Percentiles rank a stretch among this genome's conserved stretches.
phyloP scores from a whole-genome alignment of 169 alveolate genomes.

The Eimeria zaria region DNA sequence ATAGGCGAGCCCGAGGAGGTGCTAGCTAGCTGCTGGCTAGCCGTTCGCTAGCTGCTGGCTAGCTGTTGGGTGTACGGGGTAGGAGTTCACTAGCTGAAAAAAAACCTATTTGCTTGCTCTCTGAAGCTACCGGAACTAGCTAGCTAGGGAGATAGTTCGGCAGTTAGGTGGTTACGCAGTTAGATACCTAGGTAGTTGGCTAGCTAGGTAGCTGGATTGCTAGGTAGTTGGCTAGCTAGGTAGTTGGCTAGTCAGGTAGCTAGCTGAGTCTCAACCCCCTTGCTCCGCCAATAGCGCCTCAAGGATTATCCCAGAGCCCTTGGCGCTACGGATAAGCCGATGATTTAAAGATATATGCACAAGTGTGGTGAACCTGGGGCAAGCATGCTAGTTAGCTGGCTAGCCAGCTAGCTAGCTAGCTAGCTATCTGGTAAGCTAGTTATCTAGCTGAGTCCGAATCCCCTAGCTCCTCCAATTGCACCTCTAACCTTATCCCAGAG shows the following conservation, averaged over 20 bases:
- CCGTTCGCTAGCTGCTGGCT: too few species aligned
- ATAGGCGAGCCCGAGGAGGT: too few species aligned
- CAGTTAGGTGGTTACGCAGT: background rate
- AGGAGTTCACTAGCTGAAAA: too few species aligned
- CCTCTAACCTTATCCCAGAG: conserved; percentile 92
- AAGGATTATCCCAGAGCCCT: too few species aligned
- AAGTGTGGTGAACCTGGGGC: too few species aligned
- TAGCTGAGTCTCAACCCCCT: background rate
- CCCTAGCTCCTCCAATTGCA: conserved; percentile 95
- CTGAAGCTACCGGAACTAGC: too few species aligned
- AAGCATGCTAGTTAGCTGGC: background rate
- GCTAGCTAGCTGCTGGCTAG: too few species aligned
- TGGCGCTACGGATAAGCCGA: too few species aligned
- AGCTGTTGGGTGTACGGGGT: too few species aligned
- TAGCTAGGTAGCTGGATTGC: background rate
- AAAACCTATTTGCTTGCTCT: too few species aligned
- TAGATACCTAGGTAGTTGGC: conserved; percentile 24
- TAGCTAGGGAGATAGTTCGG: background rate
- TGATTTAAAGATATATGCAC: too few species aligned
- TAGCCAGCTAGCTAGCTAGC: background rate
- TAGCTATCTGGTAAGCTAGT: background rate
- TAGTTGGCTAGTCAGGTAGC: background rate
- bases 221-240: background rate
- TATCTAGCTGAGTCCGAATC: conserved; percentile 92
- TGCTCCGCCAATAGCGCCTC: too few species aligned